Conservation (phyloP, 768 basidiomycete species). For the Leccinum imitatum region DNA sequence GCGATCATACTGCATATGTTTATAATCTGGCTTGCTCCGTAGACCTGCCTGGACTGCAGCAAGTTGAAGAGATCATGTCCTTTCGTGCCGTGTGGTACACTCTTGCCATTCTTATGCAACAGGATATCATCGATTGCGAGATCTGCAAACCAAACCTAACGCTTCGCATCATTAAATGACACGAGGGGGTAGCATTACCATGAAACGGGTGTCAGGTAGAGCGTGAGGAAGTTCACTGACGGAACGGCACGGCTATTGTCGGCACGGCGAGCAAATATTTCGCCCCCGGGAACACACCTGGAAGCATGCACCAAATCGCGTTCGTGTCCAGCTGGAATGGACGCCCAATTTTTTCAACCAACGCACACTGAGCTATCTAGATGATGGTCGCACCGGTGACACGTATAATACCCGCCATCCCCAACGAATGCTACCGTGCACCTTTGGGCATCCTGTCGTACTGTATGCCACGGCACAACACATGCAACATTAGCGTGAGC, state of each 20-base stretch:
- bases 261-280: constrained; percentile 64
- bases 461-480: too few species aligned
- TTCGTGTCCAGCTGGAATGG: too few species aligned
- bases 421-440: too few species aligned
- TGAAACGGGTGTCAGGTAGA: constrained; percentile 34
- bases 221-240: constrained; percentile 41
- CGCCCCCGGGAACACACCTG: constrained; percentile 37
- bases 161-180: constrained; percentile 78
- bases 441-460: too few species aligned
- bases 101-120: constrained; percentile 77
- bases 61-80: constrained; percentile 82
- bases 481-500: too few species aligned
- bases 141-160: constrained; percentile 79
- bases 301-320: too few species aligned
- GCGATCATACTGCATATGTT: constrained; percentile 74
- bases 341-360: too few species aligned
- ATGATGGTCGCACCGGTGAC: too few species aligned
- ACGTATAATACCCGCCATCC: too few species aligned
- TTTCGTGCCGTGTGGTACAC: constrained; percentile 83
- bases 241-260: constrained; percentile 59
- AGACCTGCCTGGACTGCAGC: constrained; percentile 72
- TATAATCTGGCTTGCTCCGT: constrained; percentile 76
- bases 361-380: too few species aligned
- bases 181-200: constrained; percentile 38
- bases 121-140: constrained; percentile 81